These are phyloP conservation scores for Jamesozyma spencerorum DNA, from an alignment of 805 yeast genomes.

Conservation along the genomic window DNA sequence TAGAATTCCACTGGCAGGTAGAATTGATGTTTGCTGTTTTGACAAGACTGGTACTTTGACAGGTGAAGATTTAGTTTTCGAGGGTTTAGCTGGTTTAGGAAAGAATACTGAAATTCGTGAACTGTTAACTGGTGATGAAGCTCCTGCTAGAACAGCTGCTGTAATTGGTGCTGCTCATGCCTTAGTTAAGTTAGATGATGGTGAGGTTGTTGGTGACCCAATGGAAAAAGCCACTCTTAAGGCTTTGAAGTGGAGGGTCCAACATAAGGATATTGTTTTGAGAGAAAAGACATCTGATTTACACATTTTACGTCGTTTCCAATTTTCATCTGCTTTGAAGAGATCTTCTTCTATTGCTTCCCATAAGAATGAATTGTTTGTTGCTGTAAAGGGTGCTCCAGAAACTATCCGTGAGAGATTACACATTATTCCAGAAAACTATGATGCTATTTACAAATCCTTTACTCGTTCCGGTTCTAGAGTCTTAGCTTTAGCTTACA, in stretches of 20 bases:
- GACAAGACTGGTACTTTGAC: constrained; percentile 98
- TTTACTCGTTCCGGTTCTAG: constrained; percentile 94
- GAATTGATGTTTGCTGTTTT: constrained; percentile 96
- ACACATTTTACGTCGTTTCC: constrained; percentile 83
- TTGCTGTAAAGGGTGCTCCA: constrained; percentile 96
- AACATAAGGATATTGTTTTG: constrained; percentile 61
- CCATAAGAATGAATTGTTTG: constrained; percentile 48
- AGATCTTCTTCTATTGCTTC: constrained; percentile 84
- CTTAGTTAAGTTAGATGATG: constrained; percentile 85
- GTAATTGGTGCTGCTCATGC: constrained; percentile 96
- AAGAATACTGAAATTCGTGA: constrained; percentile 42
- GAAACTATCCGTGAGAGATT: constrained; percentile 84
- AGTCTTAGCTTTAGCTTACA: constrained; percentile 90
- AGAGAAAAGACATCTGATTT: constrained; percentile 41
- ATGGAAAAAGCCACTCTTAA: constrained; percentile 95
- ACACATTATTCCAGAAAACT: constrained; percentile 56
- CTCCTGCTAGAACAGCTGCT: constrained; percentile 57
- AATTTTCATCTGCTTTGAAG: constrained; percentile 90
- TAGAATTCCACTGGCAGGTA: constrained; percentile 94
- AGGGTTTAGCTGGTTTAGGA: constrained; percentile 83
- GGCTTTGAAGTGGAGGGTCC: constrained; percentile 79
- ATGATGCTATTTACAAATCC: constrained; percentile 78
- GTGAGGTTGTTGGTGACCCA: constrained; percentile 97
- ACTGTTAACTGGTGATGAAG: constrained; percentile 45
- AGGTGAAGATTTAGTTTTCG: constrained; percentile 91